Evolutionary conservation across 73 alveolate species (phyloP).

Genomic region (Paramecium caudatum): DNA sequence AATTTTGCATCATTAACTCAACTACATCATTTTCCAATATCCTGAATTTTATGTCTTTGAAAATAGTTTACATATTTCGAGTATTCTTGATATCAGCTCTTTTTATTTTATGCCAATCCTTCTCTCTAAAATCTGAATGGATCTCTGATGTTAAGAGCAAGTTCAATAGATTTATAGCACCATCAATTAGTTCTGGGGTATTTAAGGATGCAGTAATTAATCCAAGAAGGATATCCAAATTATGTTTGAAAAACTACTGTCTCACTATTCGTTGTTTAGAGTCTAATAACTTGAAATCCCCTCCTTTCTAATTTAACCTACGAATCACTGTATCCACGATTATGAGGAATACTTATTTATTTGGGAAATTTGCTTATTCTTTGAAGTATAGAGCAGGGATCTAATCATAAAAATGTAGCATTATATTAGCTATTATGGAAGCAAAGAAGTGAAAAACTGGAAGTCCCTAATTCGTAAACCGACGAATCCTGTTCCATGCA

Average conservation of each 20-base stretch:
- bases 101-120: conserved; percentile 31
- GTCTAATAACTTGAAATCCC: background rate
- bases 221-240: background rate
- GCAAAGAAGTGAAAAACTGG: conserved; percentile 40
- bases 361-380: background rate
- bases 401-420: conserved; percentile 24
- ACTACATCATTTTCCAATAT: background rate
- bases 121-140: background rate
- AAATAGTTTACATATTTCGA: background rate
- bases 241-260: background rate
- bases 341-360: conserved; percentile 10
- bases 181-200: background rate
- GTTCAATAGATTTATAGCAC: background rate
- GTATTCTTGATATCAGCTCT: conserved; percentile 17
- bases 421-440: background rate
- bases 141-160: conserved; percentile 3
- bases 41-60: background rate
- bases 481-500: conserved; percentile 28
- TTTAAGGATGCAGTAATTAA: background rate
- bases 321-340: conserved; percentile 12
- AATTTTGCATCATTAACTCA: background rate
- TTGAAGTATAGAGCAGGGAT: conserved; percentile 17
- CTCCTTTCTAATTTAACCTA: conserved; percentile 3
- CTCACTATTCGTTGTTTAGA: conserved; percentile 7
- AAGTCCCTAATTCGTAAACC: background rate